Evolutionary conservation across 306 rosid genomes (phyloP).

Genomic region (Lathyrus sativus): DNA sequence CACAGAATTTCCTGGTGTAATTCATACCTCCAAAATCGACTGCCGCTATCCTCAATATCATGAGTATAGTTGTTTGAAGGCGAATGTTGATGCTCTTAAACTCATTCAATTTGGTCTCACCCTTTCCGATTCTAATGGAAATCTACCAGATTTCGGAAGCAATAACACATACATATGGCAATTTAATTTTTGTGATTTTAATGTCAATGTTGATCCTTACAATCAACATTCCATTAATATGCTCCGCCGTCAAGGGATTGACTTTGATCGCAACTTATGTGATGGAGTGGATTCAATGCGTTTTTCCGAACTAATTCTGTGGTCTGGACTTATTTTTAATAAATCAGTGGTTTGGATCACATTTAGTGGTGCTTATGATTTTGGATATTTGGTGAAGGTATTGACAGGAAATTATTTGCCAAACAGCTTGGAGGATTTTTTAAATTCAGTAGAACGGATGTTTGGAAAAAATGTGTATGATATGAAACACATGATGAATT

Average conservation of each 20-base stretch:
- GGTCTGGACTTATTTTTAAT: neutral
- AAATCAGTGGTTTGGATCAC: neutral
- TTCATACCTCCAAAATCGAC: neutral
- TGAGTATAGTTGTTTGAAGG: conserved; percentile 5
- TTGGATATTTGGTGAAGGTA: neutral
- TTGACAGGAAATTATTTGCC: neutral
- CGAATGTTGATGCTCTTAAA: conserved; percentile 74
- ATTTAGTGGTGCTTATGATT: neutral
- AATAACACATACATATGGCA: neutral
- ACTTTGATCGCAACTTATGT: neutral
- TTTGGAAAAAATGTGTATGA: neutral
- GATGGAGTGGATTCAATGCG: neutral
- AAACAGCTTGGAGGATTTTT: neutral
- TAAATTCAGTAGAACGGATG: neutral
- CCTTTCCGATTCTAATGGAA: conserved; percentile 61
- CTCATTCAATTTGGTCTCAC: conserved; percentile 75
- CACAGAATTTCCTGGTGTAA: neutral
- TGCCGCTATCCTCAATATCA: neutral
- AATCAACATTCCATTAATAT: neutral
- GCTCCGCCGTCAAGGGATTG: neutral
- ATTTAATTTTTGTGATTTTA: neutral
- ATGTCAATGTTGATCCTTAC: neutral
- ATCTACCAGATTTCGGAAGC: conserved; percentile 50
- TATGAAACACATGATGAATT: neutral
- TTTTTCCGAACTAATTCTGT: neutral